Percentiles rank a stretch among this genome's conserved stretches.
These are phyloP conservation scores for Epithemia pelagica DNA, from an alignment of 108 stramenopile species.

Conservation along the genomic window DNA sequence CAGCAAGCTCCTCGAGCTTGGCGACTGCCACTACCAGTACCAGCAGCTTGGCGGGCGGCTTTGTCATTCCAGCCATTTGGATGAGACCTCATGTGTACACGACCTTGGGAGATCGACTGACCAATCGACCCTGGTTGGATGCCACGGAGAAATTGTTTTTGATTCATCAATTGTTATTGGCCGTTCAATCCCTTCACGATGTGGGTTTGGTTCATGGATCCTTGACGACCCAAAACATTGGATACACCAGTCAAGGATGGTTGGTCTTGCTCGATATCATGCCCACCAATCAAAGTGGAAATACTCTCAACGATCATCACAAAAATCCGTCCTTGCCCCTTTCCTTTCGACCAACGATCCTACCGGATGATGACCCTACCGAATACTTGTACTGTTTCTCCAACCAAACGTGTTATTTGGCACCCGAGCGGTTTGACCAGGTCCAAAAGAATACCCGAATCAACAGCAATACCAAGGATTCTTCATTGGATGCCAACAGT, in stretches of 20 bases:
- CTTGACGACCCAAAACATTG: constrained; percentile 91
- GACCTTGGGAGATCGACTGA: constrained; percentile 86
- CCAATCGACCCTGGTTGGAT: constrained; percentile 90
- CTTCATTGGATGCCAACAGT: not conserved
- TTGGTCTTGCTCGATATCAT: constrained; percentile 82
- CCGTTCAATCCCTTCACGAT: constrained; percentile 78
- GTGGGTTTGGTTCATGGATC: constrained; percentile 86
- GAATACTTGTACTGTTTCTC: constrained; percentile 90
- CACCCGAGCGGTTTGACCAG: constrained; percentile 87
- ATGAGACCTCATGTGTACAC: constrained; percentile 86
- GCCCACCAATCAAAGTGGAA: not conserved
- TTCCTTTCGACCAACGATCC: constrained; percentile 40
- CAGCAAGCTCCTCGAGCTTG: not conserved
- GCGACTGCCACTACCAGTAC: not conserved
- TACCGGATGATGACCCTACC: constrained; percentile 93
- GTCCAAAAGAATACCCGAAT: not conserved
- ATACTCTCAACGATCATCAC: not conserved
- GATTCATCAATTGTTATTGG: constrained; percentile 81
- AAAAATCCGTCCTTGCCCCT: not conserved
- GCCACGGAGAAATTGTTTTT: constrained; percentile 91
- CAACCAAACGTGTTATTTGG: constrained; percentile 74
- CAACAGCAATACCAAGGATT: constrained; percentile 1
- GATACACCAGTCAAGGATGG: constrained; percentile 89
- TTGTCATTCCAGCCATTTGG: not conserved
- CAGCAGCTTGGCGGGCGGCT: not conserved